These are phyloP conservation scores for Aspergillus latus DNA, from an alignment of 2,329 filamentous ascomycete genomes.

Conservation along the genomic window DNA sequence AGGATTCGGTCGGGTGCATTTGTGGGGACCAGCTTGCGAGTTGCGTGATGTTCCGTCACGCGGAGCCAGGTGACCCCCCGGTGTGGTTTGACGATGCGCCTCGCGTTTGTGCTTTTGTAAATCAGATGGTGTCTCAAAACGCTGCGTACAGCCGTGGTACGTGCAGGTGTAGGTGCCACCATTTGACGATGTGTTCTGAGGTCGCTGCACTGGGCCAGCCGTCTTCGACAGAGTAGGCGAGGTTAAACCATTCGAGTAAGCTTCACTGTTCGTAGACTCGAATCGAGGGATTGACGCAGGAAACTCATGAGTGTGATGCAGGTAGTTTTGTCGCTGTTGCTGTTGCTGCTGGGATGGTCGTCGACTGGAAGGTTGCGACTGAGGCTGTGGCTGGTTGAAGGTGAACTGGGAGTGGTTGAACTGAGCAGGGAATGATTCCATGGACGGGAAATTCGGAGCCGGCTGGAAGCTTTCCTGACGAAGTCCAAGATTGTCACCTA, in stretches of 20 bases:
- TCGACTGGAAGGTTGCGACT: slow-evolving; percentile 9
- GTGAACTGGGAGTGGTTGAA: slow-evolving; percentile 51
- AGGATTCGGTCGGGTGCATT: slow-evolving; percentile 89
- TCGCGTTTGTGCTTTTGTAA: slow-evolving; percentile 96
- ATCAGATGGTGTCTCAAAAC: slow-evolving; percentile 83
- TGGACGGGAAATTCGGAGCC: slow-evolving; percentile 37
- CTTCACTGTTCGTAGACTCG: slow-evolving; percentile 61
- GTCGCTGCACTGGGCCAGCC: slow-evolving; percentile 48
- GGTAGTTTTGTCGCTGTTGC: slow-evolving; percentile 29
- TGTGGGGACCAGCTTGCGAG: slow-evolving; percentile 89
- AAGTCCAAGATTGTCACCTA: slow-evolving; percentile 39
- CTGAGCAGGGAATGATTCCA: slow-evolving; percentile 45
- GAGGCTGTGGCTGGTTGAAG: slow-evolving; percentile 32
- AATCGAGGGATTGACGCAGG: slow-evolving; percentile 60
- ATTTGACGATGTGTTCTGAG: slow-evolving; percentile 67
- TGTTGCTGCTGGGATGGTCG: slow-evolving; percentile 15
- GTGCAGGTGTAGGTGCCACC: slow-evolving; percentile 94
- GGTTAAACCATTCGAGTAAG: slow-evolving; percentile 34
- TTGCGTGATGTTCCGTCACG: slow-evolving; percentile 60
- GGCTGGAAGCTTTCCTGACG: slow-evolving; percentile 41
- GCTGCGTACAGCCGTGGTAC: slow-evolving; percentile 82
- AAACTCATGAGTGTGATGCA: slow-evolving; percentile 56
- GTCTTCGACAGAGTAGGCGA: slow-evolving; percentile 34
- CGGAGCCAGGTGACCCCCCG: slow-evolving; percentile 46
- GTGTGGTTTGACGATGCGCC: slow-evolving; percentile 74